Percentiles rank a stretch among this genome's conserved stretches.
These are phyloP conservation scores for thale cress (Arabidopsis thaliana) DNA, from an alignment of 345 rosid genomes.

Conservation along the genomic window DNA sequence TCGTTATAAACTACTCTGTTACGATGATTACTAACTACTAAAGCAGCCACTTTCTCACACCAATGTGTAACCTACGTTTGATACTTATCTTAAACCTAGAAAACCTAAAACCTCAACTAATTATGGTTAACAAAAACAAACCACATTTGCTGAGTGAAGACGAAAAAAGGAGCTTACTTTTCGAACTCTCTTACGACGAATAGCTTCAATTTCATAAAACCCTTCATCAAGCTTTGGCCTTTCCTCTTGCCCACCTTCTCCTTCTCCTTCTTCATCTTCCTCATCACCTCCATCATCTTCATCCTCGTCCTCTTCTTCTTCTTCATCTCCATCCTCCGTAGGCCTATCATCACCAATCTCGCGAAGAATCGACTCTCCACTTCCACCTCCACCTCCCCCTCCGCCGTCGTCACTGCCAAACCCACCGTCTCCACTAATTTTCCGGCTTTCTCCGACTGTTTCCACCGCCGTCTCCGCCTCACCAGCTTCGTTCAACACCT, in stretches of 20 bases:
- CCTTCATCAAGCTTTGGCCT: conserved; percentile 93
- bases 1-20: conserved; percentile 10
- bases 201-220: conserved; percentile 92
- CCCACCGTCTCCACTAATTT: conserved; percentile 30
- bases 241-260: conserved; percentile 49
- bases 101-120: conserved; percentile 20
- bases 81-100: conserved; percentile 15
- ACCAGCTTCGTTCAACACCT: conserved; percentile 26
- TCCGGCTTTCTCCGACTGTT: conserved; percentile 24
- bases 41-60: conserved; percentile 23
- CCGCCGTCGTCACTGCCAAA: conserved; percentile 28
- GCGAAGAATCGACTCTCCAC: conserved; percentile 30
- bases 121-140: conserved; percentile 4
- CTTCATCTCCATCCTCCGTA: conserved; percentile 42
- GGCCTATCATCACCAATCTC: conserved; percentile 44
- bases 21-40: not conserved
- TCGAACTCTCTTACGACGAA: conserved; percentile 86
- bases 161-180: conserved; percentile 58
- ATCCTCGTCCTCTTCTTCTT: conserved; percentile 35
- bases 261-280: conserved; percentile 51
- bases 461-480: conserved; percentile 29
- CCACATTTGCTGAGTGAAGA: conserved; percentile 5
- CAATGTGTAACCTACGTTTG: conserved; percentile 18
- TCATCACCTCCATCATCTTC: conserved; percentile 47
- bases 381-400: conserved; percentile 19